Conservation (phyloP, 768 basidiomycete genomes). For the Infundibulicybe gibba region DNA sequence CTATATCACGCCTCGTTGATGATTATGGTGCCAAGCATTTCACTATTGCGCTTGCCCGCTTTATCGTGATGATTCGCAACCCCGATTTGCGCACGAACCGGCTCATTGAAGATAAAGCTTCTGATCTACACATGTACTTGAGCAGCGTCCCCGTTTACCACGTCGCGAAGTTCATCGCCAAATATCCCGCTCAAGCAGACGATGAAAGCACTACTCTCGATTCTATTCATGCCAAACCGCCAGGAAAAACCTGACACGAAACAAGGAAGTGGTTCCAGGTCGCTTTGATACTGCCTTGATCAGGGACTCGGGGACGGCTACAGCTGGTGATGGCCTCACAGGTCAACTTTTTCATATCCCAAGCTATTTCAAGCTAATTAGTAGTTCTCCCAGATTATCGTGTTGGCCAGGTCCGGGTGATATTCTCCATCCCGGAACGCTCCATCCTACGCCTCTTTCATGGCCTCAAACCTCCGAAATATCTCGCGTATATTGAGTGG, state of each 20-base stretch:
- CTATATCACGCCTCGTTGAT: conserved; percentile 7
- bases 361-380: no score
- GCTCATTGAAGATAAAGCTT: conserved; percentile 7
- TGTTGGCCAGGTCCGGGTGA: conserved; percentile 17
- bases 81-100: conserved; percentile 8
- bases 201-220: conserved; percentile 16
- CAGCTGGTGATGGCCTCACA: conserved; percentile 5
- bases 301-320: conserved; percentile 2
- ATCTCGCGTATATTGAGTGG: conserved; percentile 26
- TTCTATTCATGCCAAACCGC: conserved; percentile 23
- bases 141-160: conserved; percentile 23
- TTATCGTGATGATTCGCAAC: conserved; percentile 12
- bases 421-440: conserved; percentile 17
- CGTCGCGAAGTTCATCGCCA: conserved; percentile 20
- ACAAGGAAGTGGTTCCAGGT: conserved; percentile 9
- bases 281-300: conserved; percentile 27
- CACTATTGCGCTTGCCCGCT: conserved; percentile 17
- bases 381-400: conserved; percentile 15
- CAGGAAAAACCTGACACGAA: conserved; percentile 6
- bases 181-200: conserved; percentile 8
- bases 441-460: conserved; percentile 5
- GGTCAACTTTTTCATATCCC: no score
- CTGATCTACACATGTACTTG: conserved; percentile 15
- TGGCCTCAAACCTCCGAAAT: conserved; percentile 2
- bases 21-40: conserved; percentile 23